Conservation (phyloP, 768 basidiomycete species). For the Trametes maxima region DNA sequence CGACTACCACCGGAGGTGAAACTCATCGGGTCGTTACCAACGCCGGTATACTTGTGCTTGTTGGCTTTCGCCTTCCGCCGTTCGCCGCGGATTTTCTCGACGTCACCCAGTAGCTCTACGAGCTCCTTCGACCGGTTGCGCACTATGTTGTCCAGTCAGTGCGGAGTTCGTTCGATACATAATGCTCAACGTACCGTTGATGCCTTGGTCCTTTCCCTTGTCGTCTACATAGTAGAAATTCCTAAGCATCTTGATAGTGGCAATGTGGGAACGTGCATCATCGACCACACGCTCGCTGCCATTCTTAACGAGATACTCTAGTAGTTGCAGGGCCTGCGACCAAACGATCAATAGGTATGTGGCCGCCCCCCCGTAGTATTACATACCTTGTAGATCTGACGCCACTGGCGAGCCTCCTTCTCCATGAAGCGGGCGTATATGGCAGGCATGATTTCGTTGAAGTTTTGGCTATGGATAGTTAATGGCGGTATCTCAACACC, state of each 20-base stretch:
- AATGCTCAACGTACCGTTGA: conserved; percentile 69
- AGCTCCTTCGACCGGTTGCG: conserved; percentile 93
- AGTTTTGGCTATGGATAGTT: conserved; percentile 71
- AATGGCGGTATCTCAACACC: not conserved
- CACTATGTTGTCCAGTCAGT: conserved; percentile 51
- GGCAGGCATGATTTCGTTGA: conserved; percentile 99
- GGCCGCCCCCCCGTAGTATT: not conserved
- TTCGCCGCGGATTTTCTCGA: conserved; percentile 87
- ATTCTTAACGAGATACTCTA: conserved; percentile 96
- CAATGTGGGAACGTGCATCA: conserved; percentile 92
- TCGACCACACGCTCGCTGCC: conserved; percentile 98
- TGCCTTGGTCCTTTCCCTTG: conserved; percentile 97
- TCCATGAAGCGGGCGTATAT: conserved; percentile 97
- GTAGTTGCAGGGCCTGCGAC: conserved; percentile 79
- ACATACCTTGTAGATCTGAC: conserved; percentile 95
- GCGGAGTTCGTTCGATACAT: not conserved
- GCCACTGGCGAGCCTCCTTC: conserved; percentile 97
- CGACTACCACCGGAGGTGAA: conserved; percentile 57
- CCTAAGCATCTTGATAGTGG: conserved; percentile 95
- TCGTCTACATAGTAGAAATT: conserved; percentile 99
- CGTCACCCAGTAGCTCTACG: conserved; percentile 87
- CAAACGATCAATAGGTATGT: not conserved
- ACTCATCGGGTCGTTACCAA: conserved; percentile 78
- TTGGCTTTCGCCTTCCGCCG: conserved; percentile 92
- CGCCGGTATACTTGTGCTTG: conserved; percentile 86